Conservation (phyloP, 768 basidiomycete genomes). For the Psilocybe cubensis region DNA sequence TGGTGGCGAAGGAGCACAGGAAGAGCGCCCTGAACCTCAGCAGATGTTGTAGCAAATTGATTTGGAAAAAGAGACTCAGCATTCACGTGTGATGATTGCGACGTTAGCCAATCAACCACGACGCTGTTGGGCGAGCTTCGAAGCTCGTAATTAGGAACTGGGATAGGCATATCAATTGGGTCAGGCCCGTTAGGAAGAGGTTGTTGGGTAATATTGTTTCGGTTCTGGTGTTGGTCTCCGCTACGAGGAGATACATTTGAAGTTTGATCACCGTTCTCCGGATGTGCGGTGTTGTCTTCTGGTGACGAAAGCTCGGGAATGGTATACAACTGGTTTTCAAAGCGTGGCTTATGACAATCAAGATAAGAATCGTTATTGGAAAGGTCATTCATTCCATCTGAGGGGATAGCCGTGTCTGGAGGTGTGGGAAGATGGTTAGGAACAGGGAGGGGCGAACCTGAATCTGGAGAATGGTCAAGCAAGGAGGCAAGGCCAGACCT, state of each 20-base stretch:
- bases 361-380: conserved; percentile 20
- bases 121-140: conserved; percentile 13
- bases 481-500: conserved; percentile 32
- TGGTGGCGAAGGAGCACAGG: conserved; percentile 23
- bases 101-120: conserved; percentile 19
- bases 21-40: conserved; percentile 14
- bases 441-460: conserved; percentile 29
- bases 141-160: conserved; percentile 24
- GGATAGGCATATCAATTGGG: conserved; percentile 18
- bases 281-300: conserved; percentile 20
- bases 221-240: background rate
- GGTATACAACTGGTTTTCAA: conserved; percentile 30
- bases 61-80: conserved; percentile 21
- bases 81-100: conserved; percentile 14
- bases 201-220: background rate
- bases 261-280: conserved; percentile 4
- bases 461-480: conserved; percentile 29
- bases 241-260: background rate
- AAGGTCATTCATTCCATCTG: conserved; percentile 28
- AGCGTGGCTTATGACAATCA: conserved; percentile 21
- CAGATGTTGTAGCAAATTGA: conserved; percentile 19
- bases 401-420: conserved; percentile 35
- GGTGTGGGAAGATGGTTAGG: conserved; percentile 39
- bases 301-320: conserved; percentile 33
- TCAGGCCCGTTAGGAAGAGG: background rate